Evolutionary conservation across 202 grass and related monocot genomes (phyloP), one percentile per base, ranked within the genome.

Genomic region (Setaria italica): DNA sequence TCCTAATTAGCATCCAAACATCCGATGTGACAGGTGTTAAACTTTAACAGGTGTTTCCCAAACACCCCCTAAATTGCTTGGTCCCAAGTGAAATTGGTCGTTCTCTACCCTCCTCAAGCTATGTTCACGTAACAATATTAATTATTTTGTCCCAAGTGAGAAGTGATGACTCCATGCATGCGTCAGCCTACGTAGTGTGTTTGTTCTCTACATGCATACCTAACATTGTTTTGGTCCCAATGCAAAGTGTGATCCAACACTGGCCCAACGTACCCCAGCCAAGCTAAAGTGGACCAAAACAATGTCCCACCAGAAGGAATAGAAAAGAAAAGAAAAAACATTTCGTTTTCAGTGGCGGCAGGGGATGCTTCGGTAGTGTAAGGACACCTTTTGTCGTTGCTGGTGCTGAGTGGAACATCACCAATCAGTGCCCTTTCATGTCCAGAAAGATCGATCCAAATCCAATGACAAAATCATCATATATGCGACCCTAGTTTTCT

Each of bases 271-370:
- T 25, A 25, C 25, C 25, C 25, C 25, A 25, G 25, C 75, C 76
- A 30, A 5, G 2, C 76, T 58, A 30, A 62, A 62, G 9, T 30
- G 58, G 58, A 30, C 62, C 62, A 58, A 4, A 53, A 75, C 80
- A 63, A 64, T 66, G 74, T 72, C 74, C 55, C 83, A 51, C 45
- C 45, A 47, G 11, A 53, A 50, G 19, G 25, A 25, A 25, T 25
- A 25, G 25, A 25, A 25, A 25, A 25, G 25, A 25, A 37, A 43
- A 41, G 15, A 12, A 50, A 48, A 39, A 49, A 34, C 46, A 55
- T 34, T 45, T 34, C 69, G 54, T 35, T 69, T 69, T 89, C 70
- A 39, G 47, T 50, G 76, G 60, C 69, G 2, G 20, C 50, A 74
- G 54, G 25, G 17, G 65, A 20, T 37, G 68, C 76, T 14, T 65